These are phyloP conservation scores for Thymus quinquecostatus DNA, from an alignment of 257 asterid species.

Conservation along the genomic window DNA sequence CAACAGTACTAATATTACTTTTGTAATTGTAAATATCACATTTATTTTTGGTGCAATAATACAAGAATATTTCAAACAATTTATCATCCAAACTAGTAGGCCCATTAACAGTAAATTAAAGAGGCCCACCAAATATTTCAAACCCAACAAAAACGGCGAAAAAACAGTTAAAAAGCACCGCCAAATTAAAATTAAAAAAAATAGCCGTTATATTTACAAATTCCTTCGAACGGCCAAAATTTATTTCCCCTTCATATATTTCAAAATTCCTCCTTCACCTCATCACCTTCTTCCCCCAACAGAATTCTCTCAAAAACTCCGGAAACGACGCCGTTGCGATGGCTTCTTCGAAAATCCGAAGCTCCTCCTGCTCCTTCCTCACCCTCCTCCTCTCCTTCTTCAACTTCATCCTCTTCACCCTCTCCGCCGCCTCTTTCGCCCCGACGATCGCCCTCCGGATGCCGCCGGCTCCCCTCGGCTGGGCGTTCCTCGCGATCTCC, in stretches of 20 bases:
- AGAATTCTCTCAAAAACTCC: no score
- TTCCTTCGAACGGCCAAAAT: slow-evolving; percentile 38
- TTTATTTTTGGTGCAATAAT: no score
- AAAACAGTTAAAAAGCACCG: neutral
- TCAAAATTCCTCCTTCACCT: slow-evolving; percentile 8
- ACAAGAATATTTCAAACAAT: neutral
- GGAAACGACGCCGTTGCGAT: slow-evolving; percentile 13
- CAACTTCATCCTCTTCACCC: slow-evolving; percentile 71
- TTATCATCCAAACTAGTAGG: neutral
- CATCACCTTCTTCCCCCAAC: neutral
- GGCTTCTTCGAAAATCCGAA: slow-evolving; percentile 60
- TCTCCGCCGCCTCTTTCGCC: slow-evolving; percentile 71
- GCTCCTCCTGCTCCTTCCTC: slow-evolving; percentile 58
- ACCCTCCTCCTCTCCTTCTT: slow-evolving; percentile 57
- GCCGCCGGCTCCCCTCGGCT: slow-evolving; percentile 82
- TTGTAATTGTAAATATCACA: no score
- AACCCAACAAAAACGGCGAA: neutral
- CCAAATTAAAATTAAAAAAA: neutral
- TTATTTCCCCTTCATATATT: slow-evolving; percentile 30
- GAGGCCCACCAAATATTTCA: slow-evolving; percentile 15
- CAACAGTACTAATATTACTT: no score
- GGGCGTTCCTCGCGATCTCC: slow-evolving; percentile 61
- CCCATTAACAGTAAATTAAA: no score
- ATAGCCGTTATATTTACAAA: slow-evolving; percentile 35
- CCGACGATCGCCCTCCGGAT: slow-evolving; percentile 58